Percentiles rank a stretch among this genome's conserved stretches.
These are phyloP conservation scores for Metschnikowia chrysomelidarum DNA, from an alignment of 805 yeast genomes.

Conservation along the genomic window DNA sequence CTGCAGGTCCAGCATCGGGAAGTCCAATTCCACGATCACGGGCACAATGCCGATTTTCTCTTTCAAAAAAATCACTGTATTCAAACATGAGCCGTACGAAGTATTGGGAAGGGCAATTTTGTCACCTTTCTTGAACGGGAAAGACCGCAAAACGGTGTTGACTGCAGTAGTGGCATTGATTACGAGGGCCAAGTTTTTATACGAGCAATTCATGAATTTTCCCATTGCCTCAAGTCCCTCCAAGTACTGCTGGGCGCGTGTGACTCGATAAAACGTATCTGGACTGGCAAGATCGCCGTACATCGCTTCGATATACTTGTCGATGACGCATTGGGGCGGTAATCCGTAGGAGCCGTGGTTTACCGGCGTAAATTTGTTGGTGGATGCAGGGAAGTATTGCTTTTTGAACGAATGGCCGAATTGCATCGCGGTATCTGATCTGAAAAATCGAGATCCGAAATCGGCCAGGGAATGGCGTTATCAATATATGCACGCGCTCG, in stretches of 20 bases:
- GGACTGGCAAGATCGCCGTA: constrained; percentile 38
- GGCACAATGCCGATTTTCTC: constrained; percentile 29
- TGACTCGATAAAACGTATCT: constrained; percentile 40
- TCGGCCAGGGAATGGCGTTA: too few relatives aligned
- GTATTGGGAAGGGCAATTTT: constrained; percentile 48
- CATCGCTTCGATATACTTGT: constrained; percentile 8
- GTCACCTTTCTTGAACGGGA: constrained; percentile 52
- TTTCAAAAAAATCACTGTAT: constrained; percentile 45
- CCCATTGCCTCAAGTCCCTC: constrained; percentile 39
- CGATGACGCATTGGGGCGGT: constrained; percentile 46
- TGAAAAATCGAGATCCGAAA: too few relatives aligned
- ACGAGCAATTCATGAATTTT: constrained; percentile 43
- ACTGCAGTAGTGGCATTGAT: constrained; percentile 61
- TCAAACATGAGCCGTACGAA: constrained; percentile 53
- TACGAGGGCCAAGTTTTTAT: constrained; percentile 49
- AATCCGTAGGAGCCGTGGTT: constrained; percentile 69
- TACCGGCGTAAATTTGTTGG: constrained; percentile 41
- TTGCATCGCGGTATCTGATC: too few relatives aligned
- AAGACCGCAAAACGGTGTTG: constrained; percentile 54
- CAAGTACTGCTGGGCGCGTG: constrained; percentile 27
- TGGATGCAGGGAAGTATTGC: constrained; percentile 46
- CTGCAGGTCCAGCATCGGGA: constrained; percentile 20
- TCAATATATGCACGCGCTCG: too few relatives aligned
- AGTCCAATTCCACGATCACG: constrained; percentile 16
- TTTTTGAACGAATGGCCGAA: constrained; percentile 52